A percentile compares a stretch with the other conserved stretches of the same genome.
These are phyloP conservation scores for Euclidium syriacum DNA, from an alignment of 345 rosid species.

Conservation along the genomic window DNA sequence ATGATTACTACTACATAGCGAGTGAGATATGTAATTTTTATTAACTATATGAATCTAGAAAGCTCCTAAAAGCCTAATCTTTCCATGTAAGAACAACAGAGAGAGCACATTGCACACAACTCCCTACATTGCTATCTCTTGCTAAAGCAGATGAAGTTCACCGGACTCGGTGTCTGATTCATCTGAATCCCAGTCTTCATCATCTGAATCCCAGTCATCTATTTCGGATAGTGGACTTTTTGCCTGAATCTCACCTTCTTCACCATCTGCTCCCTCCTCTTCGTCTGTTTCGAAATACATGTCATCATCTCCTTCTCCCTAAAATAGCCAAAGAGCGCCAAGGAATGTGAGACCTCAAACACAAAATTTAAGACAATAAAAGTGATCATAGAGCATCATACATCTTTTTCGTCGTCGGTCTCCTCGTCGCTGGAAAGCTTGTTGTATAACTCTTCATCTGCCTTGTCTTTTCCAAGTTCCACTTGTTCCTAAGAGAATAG, in stretches of 20 bases:
- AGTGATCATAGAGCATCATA: neutral
- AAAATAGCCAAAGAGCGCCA: neutral
- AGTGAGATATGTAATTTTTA: constrained; percentile 4
- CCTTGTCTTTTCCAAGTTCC: constrained; percentile 46
- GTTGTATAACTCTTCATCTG: constrained; percentile 55
- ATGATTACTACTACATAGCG: neutral
- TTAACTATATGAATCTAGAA: neutral
- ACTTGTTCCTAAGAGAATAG: constrained; percentile 51
- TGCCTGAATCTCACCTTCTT: constrained; percentile 13
- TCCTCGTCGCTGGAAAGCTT: constrained; percentile 56
- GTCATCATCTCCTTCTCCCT: constrained; percentile 55
- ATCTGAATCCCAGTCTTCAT: constrained; percentile 27
- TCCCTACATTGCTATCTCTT: neutral
- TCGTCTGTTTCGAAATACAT: constrained; percentile 29
- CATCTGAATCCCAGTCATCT: constrained; percentile 19
- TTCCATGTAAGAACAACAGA: neutral
- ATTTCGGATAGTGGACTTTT: constrained; percentile 10
- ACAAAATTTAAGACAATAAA: neutral
- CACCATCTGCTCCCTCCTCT: constrained; percentile 33
- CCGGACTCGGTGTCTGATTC: constrained; percentile 17
- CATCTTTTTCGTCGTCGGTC: constrained; percentile 30
- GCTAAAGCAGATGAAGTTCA: constrained; percentile 9
- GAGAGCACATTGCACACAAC: neutral
- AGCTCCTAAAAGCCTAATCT: constrained; percentile 4
- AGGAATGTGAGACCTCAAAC: neutral